Evolutionary conservation across 495 filamentous ascomycete genomes (phyloP), one percentile per base, ranked within the genome.

Genomic region (Lepraria neglecta): DNA sequence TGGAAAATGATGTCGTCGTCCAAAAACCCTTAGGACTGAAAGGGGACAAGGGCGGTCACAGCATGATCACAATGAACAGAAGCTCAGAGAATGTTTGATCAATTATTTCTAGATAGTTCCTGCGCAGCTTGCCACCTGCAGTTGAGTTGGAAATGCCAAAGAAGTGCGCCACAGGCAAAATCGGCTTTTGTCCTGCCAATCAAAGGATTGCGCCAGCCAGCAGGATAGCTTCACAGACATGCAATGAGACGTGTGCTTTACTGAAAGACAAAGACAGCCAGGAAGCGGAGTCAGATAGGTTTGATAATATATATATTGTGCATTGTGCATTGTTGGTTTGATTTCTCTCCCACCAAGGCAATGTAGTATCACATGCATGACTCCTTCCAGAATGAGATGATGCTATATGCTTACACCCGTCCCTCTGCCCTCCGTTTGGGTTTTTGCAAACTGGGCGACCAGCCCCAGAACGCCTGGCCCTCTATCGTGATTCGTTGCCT

Each of bases 381-480:
- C 17, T 19, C 33, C 31, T 21, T 40, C 30, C 15, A 27, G 12
- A 48, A 48, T 19, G 46, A 47, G 1, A 45, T 31, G n/a, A 46
- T n/a, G 46, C 54, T 67, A 69, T 54, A 69, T 69, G 62, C 59
- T 67, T 54, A 67, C 67, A 46, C 62, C 65, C 24, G 67, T 56
- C 4, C 65, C 75, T 57, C 82, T 74, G 14, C 80, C 81, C 53
- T 89, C 87, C 59, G 84, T 83, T 69, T 92, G 89, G 58, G 82
- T 89, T 73, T 87, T 91, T 70, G 91, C 88, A 71, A 96, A 96
- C 70, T 97, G 88, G 69, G 92, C 89, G 50, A 98, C 81, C 72
- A 97, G 74, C 3, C 88, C 88, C 59, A 98, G 76, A 12, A 98
- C 94, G 27, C 87, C 89, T 2, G 81, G 79, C 6, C 75, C 74